phyloP scores from a whole-genome alignment of 2,329 filamentous ascomycete species.

The Colletotrichum chlorophyti region DNA sequence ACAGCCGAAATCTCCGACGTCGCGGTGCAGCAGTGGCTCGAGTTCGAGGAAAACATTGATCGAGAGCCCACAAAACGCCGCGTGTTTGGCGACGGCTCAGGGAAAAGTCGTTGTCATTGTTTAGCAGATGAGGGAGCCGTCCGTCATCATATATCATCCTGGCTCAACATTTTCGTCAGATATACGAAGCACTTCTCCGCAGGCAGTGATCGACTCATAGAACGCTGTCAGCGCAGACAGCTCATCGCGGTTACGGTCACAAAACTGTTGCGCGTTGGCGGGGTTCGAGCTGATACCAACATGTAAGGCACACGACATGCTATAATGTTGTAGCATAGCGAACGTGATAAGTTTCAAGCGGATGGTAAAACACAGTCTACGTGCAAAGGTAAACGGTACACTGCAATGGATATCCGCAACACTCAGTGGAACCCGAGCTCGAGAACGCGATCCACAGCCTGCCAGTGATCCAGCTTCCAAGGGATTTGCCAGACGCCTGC shows the following conservation, averaged over 20 bases:
- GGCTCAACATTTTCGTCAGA: background rate
- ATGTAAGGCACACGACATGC: too few species aligned
- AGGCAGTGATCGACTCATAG: background rate
- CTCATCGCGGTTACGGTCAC: background rate
- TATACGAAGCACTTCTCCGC: background rate
- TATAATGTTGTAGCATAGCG: too few species aligned
- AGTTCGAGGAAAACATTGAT: constrained; percentile 4
- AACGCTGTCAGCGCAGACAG: background rate
- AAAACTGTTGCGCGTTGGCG: constrained; percentile 3
- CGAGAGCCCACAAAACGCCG: too few species aligned
- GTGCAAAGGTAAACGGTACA: background rate
- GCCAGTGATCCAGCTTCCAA: background rate
- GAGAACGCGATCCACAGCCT: too few species aligned
- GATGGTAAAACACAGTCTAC: constrained; percentile 9
- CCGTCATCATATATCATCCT: background rate
- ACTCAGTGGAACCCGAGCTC: too few species aligned
- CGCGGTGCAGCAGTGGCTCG: background rate
- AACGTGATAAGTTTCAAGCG: constrained; percentile 17
- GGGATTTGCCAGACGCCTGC: background rate
- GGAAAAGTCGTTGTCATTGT: background rate
- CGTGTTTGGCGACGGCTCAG: too few species aligned
- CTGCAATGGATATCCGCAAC: too few species aligned
- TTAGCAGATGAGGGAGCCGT: background rate
- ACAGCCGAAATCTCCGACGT: constrained; percentile 5
- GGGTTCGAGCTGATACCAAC: constrained; percentile 3